phyloP scores from a whole-genome alignment of 108 stramenopile genomes.

The Nitzschia inconspicua region DNA sequence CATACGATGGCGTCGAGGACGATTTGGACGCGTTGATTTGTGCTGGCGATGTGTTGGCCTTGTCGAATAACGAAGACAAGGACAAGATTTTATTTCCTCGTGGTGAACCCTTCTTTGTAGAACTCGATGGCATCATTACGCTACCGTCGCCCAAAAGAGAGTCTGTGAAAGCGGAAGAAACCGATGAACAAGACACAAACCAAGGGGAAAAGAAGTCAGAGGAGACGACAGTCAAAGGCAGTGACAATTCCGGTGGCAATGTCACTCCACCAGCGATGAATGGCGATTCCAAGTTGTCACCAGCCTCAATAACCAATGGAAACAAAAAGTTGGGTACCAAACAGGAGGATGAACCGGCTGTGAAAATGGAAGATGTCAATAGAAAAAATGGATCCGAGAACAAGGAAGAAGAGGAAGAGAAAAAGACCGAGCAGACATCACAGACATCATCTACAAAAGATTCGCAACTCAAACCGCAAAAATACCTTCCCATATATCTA shows the following conservation, averaged over 20 bases:
- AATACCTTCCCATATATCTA: conserved; percentile 7
- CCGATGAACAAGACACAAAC: neutral
- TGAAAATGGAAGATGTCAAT: neutral
- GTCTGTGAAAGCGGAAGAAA: neutral
- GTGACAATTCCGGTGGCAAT: neutral
- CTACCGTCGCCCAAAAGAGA: conserved; percentile 6
- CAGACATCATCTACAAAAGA: neutral
- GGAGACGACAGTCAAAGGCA: neutral
- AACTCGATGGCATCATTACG: conserved; percentile 72
- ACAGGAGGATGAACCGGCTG: neutral
- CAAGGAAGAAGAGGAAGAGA: neutral
- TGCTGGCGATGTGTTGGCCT: conserved; percentile 73
- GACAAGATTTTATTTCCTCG: conserved; percentile 75
- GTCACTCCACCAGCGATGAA: too few relatives aligned
- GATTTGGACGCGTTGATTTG: conserved; percentile 64
- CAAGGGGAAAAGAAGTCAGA: neutral
- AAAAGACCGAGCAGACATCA: neutral
- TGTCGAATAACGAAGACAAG: conserved; percentile 70
- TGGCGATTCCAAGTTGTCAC: neutral
- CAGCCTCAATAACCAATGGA: neutral
- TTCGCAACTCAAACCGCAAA: neutral
- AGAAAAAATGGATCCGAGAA: neutral
- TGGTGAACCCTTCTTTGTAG: conserved; percentile 78
- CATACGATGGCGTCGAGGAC: conserved; percentile 70
- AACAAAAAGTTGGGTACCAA: neutral